These are phyloP conservation scores for Claviceps sp. DNA, from an alignment of 2,329 filamentous ascomycete genomes.

Conservation along the genomic window DNA sequence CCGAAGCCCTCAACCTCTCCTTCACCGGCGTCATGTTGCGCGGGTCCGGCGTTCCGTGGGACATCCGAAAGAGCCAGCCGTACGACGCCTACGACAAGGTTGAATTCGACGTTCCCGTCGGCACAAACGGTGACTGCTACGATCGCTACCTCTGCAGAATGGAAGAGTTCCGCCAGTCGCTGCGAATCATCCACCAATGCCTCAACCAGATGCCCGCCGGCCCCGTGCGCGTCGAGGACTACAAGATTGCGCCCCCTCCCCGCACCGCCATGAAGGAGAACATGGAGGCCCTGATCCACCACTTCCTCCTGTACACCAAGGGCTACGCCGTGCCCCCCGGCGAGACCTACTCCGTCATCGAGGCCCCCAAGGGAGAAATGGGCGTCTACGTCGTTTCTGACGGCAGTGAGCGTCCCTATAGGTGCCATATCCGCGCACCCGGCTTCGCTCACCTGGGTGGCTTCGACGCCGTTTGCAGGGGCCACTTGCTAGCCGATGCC, in stretches of 20 bases:
- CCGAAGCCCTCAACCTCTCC: slow-evolving; percentile 91
- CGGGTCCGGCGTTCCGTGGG: slow-evolving; percentile 90
- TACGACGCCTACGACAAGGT: slow-evolving; percentile 98
- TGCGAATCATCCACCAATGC: slow-evolving; percentile 97
- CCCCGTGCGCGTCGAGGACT: slow-evolving; percentile 91
- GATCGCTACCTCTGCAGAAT: slow-evolving; percentile 98
- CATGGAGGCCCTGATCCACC: slow-evolving; percentile 98
- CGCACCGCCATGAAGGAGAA: slow-evolving; percentile 99
- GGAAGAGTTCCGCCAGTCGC: slow-evolving; percentile 97
- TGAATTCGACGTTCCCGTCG: slow-evolving; percentile 95
- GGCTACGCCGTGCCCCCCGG: slow-evolving; percentile 93
- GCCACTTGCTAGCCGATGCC: slow-evolving; percentile 88
- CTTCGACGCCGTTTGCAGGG: slow-evolving; percentile 86
- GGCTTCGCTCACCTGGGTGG: slow-evolving; percentile 90
- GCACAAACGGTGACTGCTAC: slow-evolving; percentile 96
- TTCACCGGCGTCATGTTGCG: slow-evolving; percentile 98
- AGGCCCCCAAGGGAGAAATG: slow-evolving; percentile 99
- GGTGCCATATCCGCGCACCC: slow-evolving; percentile 93
- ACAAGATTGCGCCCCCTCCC: slow-evolving; percentile 95
- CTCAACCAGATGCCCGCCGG: slow-evolving; percentile 97
- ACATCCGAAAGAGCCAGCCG: slow-evolving; percentile 89
- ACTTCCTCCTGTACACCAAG: slow-evolving; percentile 98
- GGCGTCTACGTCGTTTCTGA: slow-evolving; percentile 93
- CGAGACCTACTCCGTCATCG: slow-evolving; percentile 95
- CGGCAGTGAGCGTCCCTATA: slow-evolving; percentile 88